Evolutionary conservation across 768 basidiomycete species (phyloP).

Genomic region (Russula sp.): DNA sequence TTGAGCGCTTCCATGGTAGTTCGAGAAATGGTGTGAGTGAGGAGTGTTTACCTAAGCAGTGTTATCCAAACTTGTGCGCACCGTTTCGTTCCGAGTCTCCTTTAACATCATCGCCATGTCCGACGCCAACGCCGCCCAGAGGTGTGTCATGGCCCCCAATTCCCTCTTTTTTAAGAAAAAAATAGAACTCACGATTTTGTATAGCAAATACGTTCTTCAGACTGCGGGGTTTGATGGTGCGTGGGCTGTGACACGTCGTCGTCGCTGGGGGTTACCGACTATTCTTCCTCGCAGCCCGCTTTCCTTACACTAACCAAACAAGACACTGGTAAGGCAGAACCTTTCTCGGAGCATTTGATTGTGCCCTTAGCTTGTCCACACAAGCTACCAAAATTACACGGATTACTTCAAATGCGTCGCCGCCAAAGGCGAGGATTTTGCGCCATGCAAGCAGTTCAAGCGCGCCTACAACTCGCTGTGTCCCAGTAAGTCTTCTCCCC

Average conservation of each 20-base stretch:
- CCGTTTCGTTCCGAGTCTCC: conserved; percentile 29
- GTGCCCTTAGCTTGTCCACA: conserved; percentile 3
- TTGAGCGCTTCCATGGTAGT: conserved; percentile 80
- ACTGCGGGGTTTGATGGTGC: conserved; percentile 92
- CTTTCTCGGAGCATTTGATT: background rate
- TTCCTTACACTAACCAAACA: conserved; percentile 91
- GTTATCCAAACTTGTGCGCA: conserved; percentile 11
- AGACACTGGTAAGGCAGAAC: conserved; percentile 75
- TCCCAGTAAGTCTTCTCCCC: conserved; percentile 69
- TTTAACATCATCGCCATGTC: conserved; percentile 47
- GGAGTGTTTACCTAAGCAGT: conserved; percentile 14
- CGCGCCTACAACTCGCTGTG: conserved; percentile 93
- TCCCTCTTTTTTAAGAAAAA: conserved; percentile 22
- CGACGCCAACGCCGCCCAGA: conserved; percentile 44
- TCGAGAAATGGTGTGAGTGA: background rate
- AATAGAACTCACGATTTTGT: conserved; percentile 3
- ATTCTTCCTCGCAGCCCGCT: conserved; percentile 52
- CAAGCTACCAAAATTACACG: conserved; percentile 90
- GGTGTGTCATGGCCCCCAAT: conserved; percentile 34
- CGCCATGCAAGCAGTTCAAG: conserved; percentile 99
- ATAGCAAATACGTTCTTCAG: conserved; percentile 82
- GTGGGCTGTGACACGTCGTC: conserved; percentile 24
- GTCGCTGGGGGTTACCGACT: conserved; percentile 15
- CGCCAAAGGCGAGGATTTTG: conserved; percentile 96
- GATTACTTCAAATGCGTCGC: conserved; percentile 98